Evolutionary conservation across 345 rosid genomes (phyloP).

Genomic region (Laguncularia racemosa): DNA sequence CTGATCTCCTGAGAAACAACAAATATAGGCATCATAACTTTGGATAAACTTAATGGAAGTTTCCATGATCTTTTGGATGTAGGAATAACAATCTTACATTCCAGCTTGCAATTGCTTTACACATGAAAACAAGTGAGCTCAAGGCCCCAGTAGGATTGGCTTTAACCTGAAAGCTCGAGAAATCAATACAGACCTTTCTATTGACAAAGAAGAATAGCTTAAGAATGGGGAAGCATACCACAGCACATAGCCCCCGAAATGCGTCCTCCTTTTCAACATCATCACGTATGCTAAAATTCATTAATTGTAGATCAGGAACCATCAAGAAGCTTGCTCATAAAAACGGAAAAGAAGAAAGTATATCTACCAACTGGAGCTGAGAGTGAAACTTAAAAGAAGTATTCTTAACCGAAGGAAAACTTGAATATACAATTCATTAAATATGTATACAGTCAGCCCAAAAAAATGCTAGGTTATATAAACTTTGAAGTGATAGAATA

Average conservation of each 20-base stretch:
- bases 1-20: constrained; percentile 51
- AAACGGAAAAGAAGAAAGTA: not conserved
- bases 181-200: constrained; percentile 8
- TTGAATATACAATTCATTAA: too few relatives aligned
- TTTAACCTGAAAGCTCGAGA: constrained; percentile 43
- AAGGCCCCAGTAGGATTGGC: constrained; percentile 77
- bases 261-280: constrained; percentile 94
- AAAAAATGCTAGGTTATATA: too few relatives aligned
- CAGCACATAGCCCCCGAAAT: constrained; percentile 82
- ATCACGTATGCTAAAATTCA: constrained; percentile 68
- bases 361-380: not conserved
- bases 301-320: not conserved
- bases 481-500: too few relatives aligned
- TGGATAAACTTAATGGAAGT: not conserved
- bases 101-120: constrained; percentile 91
- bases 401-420: too few relatives aligned
- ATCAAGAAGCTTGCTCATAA: not conserved
- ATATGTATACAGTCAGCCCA: too few relatives aligned
- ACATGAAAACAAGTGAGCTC: constrained; percentile 73
- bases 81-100: constrained; percentile 39
- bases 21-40: not conserved
- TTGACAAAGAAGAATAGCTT: not conserved
- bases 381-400: too few relatives aligned
- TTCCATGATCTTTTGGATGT: not conserved
- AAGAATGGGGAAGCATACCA: constrained; percentile 33